Evolutionary conservation across 2,329 filamentous ascomycete genomes (phyloP), one percentile per base, ranked within the genome.

Genomic region (Venturia oleaginea): DNA sequence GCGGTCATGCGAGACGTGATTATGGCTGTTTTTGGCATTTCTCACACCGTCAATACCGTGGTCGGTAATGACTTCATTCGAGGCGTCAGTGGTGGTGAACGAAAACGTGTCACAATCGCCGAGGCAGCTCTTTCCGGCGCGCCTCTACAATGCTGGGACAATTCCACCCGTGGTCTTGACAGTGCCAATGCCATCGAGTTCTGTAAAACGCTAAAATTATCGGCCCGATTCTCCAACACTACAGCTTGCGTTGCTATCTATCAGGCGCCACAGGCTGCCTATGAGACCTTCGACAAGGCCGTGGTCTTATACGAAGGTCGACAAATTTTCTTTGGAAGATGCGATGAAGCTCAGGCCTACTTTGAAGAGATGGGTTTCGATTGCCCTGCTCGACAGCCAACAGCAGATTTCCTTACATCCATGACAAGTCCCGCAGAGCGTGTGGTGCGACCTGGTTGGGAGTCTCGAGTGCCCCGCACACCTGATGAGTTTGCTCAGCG

Each of bases 101-200:
- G 86, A 72, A 92, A 94, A 77, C 86, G 91, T 72, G 90, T 95
- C 5, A 89, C 86, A 55, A 91, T 94, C 67, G 89, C 88, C 0
- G 90, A 94, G 74, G 90, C 90, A 68, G 82, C 88, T 66, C 78
- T 92, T 13, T 86, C 86, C 19, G 78, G 80, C 40, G 83, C 84
- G 0, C 82, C 82, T 0, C 73, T 86, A 1, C 86, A 90, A 72
- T 88, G 86, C 66, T 94, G 90, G 90, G 91, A 91, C 71, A 91
- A 91, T 78, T 86, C 83, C 48, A 91, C 88, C 32, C 81, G 88
- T 76, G 88, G 88, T 75, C 79, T 91, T 38, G 88, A 91, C 75
- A 87, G 83, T 38, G 88, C 87, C 75, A 91, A 90, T 73, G 88
- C 88, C 62, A 82, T 91, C 66, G 87, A 90, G 74, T 91, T 91